Conservation (phyloP, 23 red algal species). For the Agarophyton chilense region DNA sequence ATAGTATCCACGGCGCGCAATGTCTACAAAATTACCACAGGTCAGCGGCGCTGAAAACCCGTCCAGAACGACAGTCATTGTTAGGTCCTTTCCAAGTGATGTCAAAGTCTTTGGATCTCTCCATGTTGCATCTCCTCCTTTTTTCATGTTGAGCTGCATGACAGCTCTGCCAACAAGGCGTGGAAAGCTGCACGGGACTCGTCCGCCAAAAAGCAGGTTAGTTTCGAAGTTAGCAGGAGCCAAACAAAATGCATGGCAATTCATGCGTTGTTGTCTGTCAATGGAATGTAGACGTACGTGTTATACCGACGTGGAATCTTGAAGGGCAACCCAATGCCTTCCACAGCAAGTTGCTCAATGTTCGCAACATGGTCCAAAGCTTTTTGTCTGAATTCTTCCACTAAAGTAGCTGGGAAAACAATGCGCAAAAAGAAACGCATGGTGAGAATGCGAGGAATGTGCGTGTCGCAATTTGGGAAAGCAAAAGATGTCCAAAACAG, state of each 20-base stretch:
- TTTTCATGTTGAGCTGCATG: slow-evolving; percentile 75
- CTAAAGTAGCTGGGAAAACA: neutral
- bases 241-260: neutral
- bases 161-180: slow-evolving; percentile 85
- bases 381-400: slow-evolving; percentile 39
- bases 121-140: slow-evolving; percentile 33
- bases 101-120: neutral
- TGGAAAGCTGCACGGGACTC: slow-evolving; percentile 37
- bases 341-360: slow-evolving; percentile 75
- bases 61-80: slow-evolving; percentile 78
- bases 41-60: slow-evolving; percentile 96
- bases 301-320: slow-evolving; percentile 88
- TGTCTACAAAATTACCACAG: slow-evolving; percentile 89
- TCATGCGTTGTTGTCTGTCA: neutral
- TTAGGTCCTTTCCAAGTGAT: slow-evolving; percentile 60
- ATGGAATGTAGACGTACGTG: slow-evolving; percentile 10
- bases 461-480: neutral
- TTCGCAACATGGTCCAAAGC: slow-evolving; percentile 59
- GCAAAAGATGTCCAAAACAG: neutral
- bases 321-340: slow-evolving; percentile 67
- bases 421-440: neutral
- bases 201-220: neutral
- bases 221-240: neutral
- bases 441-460: neutral
- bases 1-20: slow-evolving; percentile 92